Percentiles rank a stretch among this genome's conserved stretches.
phyloP scores from a whole-genome alignment of 2,329 filamentous ascomycete species.

The Colletotrichum limetticola region DNA sequence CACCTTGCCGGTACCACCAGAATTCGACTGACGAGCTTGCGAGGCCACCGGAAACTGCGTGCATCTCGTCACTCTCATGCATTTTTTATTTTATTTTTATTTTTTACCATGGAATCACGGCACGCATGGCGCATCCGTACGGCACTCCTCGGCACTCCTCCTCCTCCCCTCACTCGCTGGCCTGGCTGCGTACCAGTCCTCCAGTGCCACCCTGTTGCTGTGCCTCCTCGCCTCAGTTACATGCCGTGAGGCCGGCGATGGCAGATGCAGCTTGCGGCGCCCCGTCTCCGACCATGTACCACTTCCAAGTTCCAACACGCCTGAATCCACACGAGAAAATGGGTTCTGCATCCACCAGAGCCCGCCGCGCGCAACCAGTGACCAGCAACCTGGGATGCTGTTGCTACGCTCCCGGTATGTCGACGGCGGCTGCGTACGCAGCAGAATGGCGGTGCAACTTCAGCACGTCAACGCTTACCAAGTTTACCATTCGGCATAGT shows the following conservation, averaged over 20 bases:
- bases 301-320: background rate
- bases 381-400: background rate
- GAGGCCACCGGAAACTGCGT: background rate
- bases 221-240: background rate
- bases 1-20: background rate
- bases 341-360: slow-evolving; percentile 5
- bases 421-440: slow-evolving; percentile 9
- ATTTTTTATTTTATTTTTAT: background rate
- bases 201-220: background rate
- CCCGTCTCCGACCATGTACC: background rate
- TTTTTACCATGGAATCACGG: background rate
- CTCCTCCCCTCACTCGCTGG: background rate
- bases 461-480: slow-evolving; percentile 5
- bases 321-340: slow-evolving; percentile 3
- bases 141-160: slow-evolving; percentile 2
- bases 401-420: slow-evolving; percentile 16
- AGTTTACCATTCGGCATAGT: background rate
- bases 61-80: background rate
- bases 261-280: background rate
- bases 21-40: background rate
- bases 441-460: slow-evolving; percentile 16
- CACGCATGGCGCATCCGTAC: background rate
- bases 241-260: background rate
- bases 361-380: slow-evolving; percentile 7
- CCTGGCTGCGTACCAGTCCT: background rate